Base-by-base conservation (phyloP, 148 eudicot species). In the Polygonum aviculare region DNA sequence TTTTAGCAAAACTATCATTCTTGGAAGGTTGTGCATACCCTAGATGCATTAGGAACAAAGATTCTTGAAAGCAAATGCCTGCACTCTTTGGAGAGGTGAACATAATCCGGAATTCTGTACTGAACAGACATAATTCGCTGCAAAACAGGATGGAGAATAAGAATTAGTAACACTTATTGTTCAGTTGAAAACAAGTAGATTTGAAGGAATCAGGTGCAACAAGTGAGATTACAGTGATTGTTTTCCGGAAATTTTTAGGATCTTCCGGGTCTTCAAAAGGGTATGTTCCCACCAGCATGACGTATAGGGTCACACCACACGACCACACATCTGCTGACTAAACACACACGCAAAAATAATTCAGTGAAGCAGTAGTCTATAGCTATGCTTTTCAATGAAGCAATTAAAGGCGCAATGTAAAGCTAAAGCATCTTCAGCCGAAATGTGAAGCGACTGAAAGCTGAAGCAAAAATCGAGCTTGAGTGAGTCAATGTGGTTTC, bases 291-390 rank as follows among this genome's bases (percentile, higher is more conserved):
- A 92, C 87, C 41, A 90, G 75, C 98, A 94, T 94, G 62, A 92
- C 96, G 73, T 86, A 94, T 74, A 92, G 81, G 49, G 98, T 92
- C 69, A 94, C 98, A 51, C 98, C 97, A 81, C 93, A 89, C 7
- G 96, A 94, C 98, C 98, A 94, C 22, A 94, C 93, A 85, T 94
- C 98, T 79, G 97, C 97, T 79, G 90, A 80, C 97, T 94, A 79
- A 67, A 36, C 44, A 35, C 14, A 15, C 4, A 35, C 16, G 38
- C 5, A 35, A 15, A 62, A 12, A 4, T 26, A 26, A 26, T 26
- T 26, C 31, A 62, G 69, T 26, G 39, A 62, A 31, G 3, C 5
- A 9, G 69, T 22, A 60, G 33, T 10, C 5, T 22, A 3, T 26
- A 67, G 22, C 45, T 67, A 11, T 60, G 67, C 41, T 67, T 35